Percentiles rank a stretch among this genome's conserved stretches.
phyloP scores from a whole-genome alignment of 345 rosid species.

The Laguncularia racemosa region DNA sequence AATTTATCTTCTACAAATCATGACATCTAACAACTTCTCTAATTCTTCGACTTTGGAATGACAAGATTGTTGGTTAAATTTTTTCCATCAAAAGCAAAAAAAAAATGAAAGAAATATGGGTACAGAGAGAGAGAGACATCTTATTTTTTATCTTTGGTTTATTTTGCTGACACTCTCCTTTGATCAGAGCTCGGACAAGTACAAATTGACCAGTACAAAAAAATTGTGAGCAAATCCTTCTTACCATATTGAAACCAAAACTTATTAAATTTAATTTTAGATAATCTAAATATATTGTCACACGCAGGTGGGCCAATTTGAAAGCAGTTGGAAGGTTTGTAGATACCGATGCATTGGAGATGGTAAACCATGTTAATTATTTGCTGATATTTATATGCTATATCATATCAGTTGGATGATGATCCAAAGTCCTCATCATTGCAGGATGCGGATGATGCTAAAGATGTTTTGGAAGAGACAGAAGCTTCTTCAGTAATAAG shows the following conservation, averaged over 20 bases:
- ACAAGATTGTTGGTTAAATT: background rate
- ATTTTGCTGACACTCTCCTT: constrained; percentile 1
- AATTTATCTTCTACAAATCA: too few relatives aligned
- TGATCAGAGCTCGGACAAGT: constrained; percentile 18
- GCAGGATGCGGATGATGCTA: constrained; percentile 16
- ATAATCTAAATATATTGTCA: background rate
- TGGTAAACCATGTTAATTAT: constrained; percentile 26
- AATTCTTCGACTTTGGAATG: too few relatives aligned
- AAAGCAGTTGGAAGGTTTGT: constrained; percentile 40
- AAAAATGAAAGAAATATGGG: too few relatives aligned
- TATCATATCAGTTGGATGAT: background rate
- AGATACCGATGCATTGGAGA: constrained; percentile 27
- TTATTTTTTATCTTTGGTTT: constrained; percentile 1
- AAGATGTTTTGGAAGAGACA: constrained; percentile 17
- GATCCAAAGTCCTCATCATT: background rate
- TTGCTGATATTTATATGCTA: background rate
- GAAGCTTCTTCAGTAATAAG: constrained; percentile 25
- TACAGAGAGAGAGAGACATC: too few relatives aligned
- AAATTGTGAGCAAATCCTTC: constrained; percentile 35
- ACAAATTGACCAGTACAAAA: constrained; percentile 40
- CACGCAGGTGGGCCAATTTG: constrained; percentile 48
- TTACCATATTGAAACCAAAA: background rate
- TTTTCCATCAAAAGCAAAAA: too few relatives aligned
- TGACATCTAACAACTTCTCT: too few relatives aligned
- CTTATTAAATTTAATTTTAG: constrained; percentile 4